Percentiles rank a stretch among this genome's conserved stretches.
Evolutionary conservation across 495 filamentous ascomycete species (phyloP).

Genomic region (Xanthoparmelia taractica): DNA sequence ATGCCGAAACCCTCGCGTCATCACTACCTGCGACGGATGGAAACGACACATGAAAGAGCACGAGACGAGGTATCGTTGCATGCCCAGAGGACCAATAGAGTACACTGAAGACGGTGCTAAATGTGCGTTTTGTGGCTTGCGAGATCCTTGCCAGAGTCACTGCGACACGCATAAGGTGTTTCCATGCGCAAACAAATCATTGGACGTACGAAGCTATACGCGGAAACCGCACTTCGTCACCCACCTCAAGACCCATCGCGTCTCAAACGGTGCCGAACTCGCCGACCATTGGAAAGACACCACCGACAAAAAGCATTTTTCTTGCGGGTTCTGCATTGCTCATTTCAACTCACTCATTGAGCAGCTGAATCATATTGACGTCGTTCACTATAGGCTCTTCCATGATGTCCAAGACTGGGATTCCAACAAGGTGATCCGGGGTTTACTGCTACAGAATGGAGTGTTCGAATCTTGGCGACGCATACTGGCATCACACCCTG

Average conservation of each 20-base stretch:
- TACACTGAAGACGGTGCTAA: neutral
- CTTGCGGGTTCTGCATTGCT: constrained; percentile 9
- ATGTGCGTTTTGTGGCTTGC: neutral
- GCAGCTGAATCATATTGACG: constrained; percentile 9
- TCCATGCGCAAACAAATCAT: neutral
- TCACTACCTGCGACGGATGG: constrained; percentile 15
- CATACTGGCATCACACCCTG: neutral
- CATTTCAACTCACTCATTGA: neutral
- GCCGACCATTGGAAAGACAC: neutral
- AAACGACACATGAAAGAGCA: constrained; percentile 18
- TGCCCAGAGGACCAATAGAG: neutral
- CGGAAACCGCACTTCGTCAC: neutral
- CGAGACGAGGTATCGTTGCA: constrained; percentile 5
- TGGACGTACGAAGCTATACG: neutral
- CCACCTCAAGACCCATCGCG: constrained; percentile 1
- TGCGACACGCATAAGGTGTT: neutral
- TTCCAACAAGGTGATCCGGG: neutral
- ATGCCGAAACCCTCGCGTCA: neutral
- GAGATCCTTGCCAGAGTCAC: neutral
- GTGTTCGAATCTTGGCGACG: constrained; percentile 2
- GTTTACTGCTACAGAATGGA: constrained; percentile 5
- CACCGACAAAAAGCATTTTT: neutral
- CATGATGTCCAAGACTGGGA: constrained; percentile 2
- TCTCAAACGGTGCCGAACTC: neutral
- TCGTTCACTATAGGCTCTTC: neutral